phyloP scores from a whole-genome alignment of 1,139 yeast genomes.

The Kodamaea fungicola region DNA sequence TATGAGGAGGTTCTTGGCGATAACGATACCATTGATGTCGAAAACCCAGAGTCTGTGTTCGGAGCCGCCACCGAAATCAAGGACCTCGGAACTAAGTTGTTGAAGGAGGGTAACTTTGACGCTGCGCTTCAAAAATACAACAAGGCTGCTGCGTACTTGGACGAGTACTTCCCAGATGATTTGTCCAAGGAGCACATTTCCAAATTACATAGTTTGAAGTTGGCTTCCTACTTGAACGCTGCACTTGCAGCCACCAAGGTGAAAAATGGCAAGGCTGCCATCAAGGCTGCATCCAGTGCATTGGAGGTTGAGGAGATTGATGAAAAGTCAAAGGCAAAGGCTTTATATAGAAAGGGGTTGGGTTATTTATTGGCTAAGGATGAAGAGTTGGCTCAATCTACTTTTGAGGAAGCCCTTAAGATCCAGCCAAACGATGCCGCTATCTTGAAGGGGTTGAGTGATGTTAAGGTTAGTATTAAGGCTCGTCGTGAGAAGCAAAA shows the following conservation, averaged over 20 bases:
- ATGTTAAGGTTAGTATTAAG: constrained; percentile 52
- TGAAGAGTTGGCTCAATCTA: constrained; percentile 66
- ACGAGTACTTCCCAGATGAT: constrained; percentile 74
- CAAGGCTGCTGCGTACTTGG: constrained; percentile 66
- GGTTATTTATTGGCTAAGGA: constrained; percentile 65
- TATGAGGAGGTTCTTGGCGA: constrained; percentile 78
- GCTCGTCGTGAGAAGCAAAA: constrained; percentile 66
- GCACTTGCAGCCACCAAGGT: constrained; percentile 73
- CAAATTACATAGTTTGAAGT: constrained; percentile 50
- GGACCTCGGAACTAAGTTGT: constrained; percentile 71
- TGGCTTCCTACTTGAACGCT: constrained; percentile 65
- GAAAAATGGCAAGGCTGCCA: constrained; percentile 52
- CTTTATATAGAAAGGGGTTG: constrained; percentile 79
- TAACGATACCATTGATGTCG: constrained; percentile 61
- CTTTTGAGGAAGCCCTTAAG: constrained; percentile 63
- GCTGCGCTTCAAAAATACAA: constrained; percentile 63
- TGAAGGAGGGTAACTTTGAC: constrained; percentile 59
- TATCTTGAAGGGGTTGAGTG: constrained; percentile 61
- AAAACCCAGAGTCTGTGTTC: constrained; percentile 60
- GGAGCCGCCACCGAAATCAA: constrained; percentile 67
- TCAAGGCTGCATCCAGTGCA: constrained; percentile 63
- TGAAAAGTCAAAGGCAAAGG: constrained; percentile 74
- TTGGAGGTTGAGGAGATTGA: constrained; percentile 60
- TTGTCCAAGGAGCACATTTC: constrained; percentile 51
- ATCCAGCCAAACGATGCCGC: constrained; percentile 75